Conservation (phyloP, 331 rosid genomes). For the Cydonia oblonga region DNA sequence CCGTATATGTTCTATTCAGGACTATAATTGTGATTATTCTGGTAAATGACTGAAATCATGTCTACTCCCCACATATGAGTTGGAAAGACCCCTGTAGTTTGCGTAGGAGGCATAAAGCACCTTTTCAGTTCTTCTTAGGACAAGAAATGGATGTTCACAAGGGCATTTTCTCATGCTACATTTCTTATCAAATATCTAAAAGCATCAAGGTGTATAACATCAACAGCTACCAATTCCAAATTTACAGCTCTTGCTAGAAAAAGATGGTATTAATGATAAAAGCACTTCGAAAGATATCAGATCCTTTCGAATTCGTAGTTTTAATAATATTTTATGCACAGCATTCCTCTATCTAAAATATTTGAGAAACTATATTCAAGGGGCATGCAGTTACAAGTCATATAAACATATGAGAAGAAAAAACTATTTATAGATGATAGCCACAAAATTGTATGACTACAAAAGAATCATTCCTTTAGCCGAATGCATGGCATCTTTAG, state of each 20-base stretch:
- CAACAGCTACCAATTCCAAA: background rate
- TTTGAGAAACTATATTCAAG: background rate
- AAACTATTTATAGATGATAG: background rate
- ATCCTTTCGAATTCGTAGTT: too few species aligned
- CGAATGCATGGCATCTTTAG: background rate
- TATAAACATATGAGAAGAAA: background rate
- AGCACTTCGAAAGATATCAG: too few species aligned
- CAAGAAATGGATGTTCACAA: background rate
- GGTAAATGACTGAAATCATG: background rate
- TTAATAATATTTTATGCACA: background rate
- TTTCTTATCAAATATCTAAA: background rate
- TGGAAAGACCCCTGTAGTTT: background rate
- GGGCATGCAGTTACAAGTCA: background rate
- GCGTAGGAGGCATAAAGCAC: background rate
- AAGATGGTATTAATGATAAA: too few species aligned
- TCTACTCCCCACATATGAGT: background rate
- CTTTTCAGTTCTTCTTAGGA: background rate
- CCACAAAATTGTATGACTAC: background rate
- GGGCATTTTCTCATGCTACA: background rate
- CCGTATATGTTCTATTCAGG: background rate
- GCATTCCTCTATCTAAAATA: background rate
- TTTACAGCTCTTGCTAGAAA: background rate
- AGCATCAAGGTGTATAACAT: background rate
- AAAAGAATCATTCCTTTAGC: background rate
- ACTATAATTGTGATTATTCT: background rate